phyloP scores from a whole-genome alignment of 228 moss, liverwort and hornwort genomes.

The Sphagnum magellanicum region DNA sequence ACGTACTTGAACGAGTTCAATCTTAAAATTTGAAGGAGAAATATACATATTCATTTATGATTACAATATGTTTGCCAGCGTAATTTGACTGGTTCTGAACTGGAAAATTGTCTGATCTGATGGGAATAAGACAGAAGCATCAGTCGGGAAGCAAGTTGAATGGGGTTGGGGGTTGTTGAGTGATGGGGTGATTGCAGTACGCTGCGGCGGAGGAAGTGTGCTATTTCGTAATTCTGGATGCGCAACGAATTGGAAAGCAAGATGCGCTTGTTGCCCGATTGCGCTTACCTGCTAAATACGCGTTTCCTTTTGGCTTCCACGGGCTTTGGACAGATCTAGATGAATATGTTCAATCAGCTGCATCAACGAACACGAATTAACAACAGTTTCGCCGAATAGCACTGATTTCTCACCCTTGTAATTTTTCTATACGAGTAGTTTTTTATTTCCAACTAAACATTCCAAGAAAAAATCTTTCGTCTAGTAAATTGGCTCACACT shows the following conservation, averaged over 20 bases:
- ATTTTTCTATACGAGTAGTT: no score
- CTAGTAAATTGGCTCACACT: no score
- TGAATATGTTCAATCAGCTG: no score
- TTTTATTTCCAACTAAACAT: no score
- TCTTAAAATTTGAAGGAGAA: background rate
- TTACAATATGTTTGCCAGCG: background rate
- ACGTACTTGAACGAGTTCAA: background rate
- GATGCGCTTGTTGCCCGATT: slow-evolving; percentile 20
- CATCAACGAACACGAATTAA: no score
- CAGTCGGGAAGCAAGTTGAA: background rate
- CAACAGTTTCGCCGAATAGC: no score
- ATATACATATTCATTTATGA: background rate
- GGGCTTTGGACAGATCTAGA: slow-evolving; percentile 16
- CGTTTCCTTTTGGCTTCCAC: slow-evolving; percentile 32
- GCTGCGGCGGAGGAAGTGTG: slow-evolving; percentile 21
- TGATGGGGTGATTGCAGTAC: slow-evolving; percentile 10
- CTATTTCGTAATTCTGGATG: slow-evolving; percentile 28
- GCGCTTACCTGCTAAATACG: slow-evolving; percentile 15
- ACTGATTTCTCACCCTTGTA: no score
- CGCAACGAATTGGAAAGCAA: slow-evolving; percentile 11
- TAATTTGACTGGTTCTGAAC: no score
- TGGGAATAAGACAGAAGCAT: no score
- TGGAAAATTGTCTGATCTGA: no score
- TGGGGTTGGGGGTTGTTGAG: background rate
- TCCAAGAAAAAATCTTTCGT: no score